phyloP scores from a whole-genome alignment of 345 rosid species.

The Salix caprea region DNA sequence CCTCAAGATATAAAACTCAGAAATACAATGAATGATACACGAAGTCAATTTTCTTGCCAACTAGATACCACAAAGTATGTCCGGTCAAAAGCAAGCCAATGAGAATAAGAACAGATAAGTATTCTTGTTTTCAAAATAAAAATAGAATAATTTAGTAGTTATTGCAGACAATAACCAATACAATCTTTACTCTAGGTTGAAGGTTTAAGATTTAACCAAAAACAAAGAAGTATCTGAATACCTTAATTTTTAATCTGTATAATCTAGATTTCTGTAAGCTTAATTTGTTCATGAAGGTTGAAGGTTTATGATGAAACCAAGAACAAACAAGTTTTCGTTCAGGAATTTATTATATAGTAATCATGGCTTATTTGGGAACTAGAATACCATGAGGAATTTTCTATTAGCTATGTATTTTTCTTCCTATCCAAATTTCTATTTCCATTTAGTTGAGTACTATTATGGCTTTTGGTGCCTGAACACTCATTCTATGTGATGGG shows the following conservation, averaged over 20 bases:
- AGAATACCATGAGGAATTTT: neutral
- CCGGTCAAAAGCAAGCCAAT: neutral
- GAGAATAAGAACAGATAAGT: neutral
- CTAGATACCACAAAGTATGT: neutral
- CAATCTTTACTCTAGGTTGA: neutral
- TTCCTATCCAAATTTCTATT: neutral
- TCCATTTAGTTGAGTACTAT: neutral
- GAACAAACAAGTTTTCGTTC: too few relatives aligned
- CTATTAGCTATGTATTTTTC: neutral
- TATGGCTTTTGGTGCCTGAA: neutral
- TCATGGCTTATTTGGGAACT: neutral
- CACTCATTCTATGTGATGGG: neutral
- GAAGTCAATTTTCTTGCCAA: neutral
- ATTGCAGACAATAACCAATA: neutral
- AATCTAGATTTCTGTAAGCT: neutral
- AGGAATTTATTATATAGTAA: neutral
- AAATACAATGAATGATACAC: neutral
- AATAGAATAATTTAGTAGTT: neutral
- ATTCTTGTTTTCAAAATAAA: neutral
- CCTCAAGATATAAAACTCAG: constrained; percentile 5
- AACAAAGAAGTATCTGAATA: neutral
- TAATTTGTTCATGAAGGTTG: neutral
- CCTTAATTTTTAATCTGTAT: neutral
- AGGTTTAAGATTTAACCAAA: neutral
- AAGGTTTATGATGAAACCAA: too few relatives aligned